Evolutionary conservation across 1,284 basidiomycete genomes (phyloP), one percentile per base, ranked within the genome.

Genomic region (Pseudomicrostroma phylloplanum): DNA sequence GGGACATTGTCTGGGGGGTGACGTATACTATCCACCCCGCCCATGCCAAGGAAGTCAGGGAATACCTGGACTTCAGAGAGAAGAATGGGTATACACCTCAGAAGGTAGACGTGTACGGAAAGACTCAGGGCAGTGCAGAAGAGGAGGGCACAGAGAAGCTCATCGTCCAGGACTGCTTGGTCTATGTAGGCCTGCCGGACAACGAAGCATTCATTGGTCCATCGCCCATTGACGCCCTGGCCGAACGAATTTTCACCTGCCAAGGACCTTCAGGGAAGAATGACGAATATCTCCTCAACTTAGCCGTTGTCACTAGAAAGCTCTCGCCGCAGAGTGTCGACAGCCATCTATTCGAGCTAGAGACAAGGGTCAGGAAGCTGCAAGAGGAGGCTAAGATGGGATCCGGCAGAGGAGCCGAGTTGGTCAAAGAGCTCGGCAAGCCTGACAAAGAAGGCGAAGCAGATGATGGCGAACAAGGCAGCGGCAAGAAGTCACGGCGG

Each of bases 181-280:
- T 88, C 63, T 91, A 91, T 73, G 89, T 91, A 19, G 89, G 89
- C 0, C 82, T 86, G 54, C 85, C 85, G 40, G 86, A 88, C 69
- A 91, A 90, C 65, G 87, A 88, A 0, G 89, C 88, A 0, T 91
- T 91, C 75, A 89, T 91, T 58, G 90, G 89, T 1, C 88, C 88
- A 1, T 87, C 91, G 77, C 85, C 87, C 0, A 81, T 92, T 21
- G 85, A 88, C 59, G 68, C 69, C 7, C 84, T 92, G 8, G 86
- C 89, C 0, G 77, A 84, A 57, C 83, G 82, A 15, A 92, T 93
- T 60, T 89, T 86, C 83, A 80, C 80, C 26, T 88, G 88, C 1
- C 83, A 85, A 0, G 91, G 91, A 0, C 90, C 90, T 21, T 54
- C 51, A 25, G 91, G 91, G 0, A 84, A 81, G 1, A 93, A 93